Evolutionary conservation across 306 rosid genomes (phyloP).

Genomic region (Macrotyloma uniflorum): DNA sequence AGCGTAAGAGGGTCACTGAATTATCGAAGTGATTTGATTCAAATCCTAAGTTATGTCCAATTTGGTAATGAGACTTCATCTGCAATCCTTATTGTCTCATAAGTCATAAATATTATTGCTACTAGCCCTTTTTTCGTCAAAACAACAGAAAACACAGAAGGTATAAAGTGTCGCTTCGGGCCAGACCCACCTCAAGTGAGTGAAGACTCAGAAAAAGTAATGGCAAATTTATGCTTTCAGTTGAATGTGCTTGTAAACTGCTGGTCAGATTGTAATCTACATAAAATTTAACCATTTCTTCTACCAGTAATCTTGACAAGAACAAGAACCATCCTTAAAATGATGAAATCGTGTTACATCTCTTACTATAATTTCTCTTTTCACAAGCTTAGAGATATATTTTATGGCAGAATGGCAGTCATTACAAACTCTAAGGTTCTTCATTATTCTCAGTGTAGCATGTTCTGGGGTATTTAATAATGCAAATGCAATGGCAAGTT

Average conservation of each 20-base stretch:
- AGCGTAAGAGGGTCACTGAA: not conserved
- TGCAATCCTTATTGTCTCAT: conserved; percentile 2
- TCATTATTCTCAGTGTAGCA: conserved; percentile 69
- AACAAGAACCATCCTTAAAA: conserved; percentile 78
- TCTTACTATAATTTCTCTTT: conserved; percentile 80
- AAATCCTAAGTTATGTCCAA: not conserved
- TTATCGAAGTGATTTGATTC: conserved; percentile 1
- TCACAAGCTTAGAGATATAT: conserved; percentile 81
- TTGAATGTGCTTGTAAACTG: not conserved
- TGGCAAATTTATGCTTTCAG: conserved; percentile 1
- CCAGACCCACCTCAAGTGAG: no score
- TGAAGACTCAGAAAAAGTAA: not conserved
- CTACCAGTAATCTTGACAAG: conserved; percentile 90
- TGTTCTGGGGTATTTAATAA: conserved; percentile 68
- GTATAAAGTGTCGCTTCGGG: no score
- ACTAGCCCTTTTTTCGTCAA: no score
- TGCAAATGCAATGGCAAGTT: conserved; percentile 84
- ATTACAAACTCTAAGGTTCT: conserved; percentile 88
- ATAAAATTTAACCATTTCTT: conserved; percentile 20
- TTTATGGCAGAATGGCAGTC: conserved; percentile 88
- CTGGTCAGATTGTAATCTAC: conserved; percentile 10
- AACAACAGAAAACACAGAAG: no score
- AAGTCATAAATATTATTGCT: no score
- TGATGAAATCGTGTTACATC: conserved; percentile 86
- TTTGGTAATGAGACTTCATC: conserved; percentile 8